phyloP scores from a whole-genome alignment of 2,329 filamentous ascomycete species.

The Hypomyces perniciosus region DNA sequence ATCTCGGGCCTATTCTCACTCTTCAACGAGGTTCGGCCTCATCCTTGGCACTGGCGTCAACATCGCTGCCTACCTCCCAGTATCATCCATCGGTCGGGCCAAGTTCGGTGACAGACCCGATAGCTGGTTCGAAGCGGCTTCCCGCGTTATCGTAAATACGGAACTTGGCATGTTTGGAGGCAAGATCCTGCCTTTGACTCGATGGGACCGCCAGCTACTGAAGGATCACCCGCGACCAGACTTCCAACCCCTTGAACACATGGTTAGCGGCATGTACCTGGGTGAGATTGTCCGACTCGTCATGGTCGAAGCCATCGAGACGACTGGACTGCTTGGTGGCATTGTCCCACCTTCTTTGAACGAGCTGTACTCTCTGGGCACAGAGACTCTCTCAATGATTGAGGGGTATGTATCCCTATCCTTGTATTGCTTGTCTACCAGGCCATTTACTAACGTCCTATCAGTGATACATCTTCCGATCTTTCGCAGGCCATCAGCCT shows the following conservation, averaged over 20 bases:
- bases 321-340: conserved; percentile 50
- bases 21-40: conserved; percentile 55
- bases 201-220: conserved; percentile 53
- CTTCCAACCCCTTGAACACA: conserved; percentile 57
- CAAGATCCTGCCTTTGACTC: conserved; percentile 52
- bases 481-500: conserved; percentile 39
- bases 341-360: conserved; percentile 48
- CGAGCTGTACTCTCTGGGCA: conserved; percentile 52
- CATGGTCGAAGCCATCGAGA: conserved; percentile 52
- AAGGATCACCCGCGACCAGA: conserved; percentile 48
- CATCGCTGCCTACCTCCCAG: conserved; percentile 58
- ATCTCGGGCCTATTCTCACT: conserved; percentile 55
- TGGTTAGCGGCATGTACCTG: conserved; percentile 60
- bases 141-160: conserved; percentile 61
- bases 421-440: not conserved
- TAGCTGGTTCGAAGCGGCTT: conserved; percentile 52
- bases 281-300: conserved; percentile 58
- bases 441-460: conserved; percentile 17
- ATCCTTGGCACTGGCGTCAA: conserved; percentile 65
- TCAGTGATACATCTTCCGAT: conserved; percentile 39
- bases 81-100: conserved; percentile 44
- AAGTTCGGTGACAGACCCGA: conserved; percentile 53
- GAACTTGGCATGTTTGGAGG: conserved; percentile 62
- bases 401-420: conserved; percentile 42
- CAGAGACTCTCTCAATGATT: conserved; percentile 53